Evolutionary conservation across 306 rosid species (phyloP).

Genomic region (Quercus glauca): DNA sequence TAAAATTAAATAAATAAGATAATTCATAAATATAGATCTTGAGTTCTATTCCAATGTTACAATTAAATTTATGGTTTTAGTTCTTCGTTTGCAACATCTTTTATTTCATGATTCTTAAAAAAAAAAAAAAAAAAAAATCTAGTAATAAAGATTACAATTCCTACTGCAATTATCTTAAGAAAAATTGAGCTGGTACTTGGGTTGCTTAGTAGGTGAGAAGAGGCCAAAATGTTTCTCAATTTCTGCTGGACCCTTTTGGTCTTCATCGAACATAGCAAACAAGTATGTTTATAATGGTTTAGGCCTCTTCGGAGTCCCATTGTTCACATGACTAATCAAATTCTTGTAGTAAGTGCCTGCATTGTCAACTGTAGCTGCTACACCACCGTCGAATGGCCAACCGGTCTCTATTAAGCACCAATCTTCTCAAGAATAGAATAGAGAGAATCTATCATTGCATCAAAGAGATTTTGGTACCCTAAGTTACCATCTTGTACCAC

Average conservation of each 20-base stretch:
- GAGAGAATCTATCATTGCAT: conserved; percentile 44
- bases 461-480: conserved; percentile 43
- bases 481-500: conserved; percentile 6
- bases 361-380: conserved; percentile 23
- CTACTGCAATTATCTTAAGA: too few relatives aligned
- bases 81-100: too few relatives aligned
- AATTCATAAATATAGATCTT: too few relatives aligned
- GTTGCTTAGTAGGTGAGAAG: conserved; percentile 23
- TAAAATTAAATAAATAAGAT: too few relatives aligned
- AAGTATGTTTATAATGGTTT: conserved; percentile 32
- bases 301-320: conserved; percentile 53
- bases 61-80: too few relatives aligned
- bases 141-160: too few relatives aligned
- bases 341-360: conserved; percentile 44
- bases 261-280: conserved; percentile 52
- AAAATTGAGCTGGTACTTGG: conserved; percentile 33
- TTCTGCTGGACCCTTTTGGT: conserved; percentile 1
- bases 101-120: too few relatives aligned
- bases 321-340: conserved; percentile 42
- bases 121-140: too few relatives aligned
- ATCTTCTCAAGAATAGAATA: conserved; percentile 54
- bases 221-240: conserved; percentile 43
- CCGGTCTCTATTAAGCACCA: conserved; percentile 66
- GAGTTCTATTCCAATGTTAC: too few relatives aligned
- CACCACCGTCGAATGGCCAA: conserved; percentile 61